These are phyloP conservation scores for Yamadazyma sp. DNA, from an alignment of 1,139 yeast genomes.

Conservation along the genomic window DNA sequence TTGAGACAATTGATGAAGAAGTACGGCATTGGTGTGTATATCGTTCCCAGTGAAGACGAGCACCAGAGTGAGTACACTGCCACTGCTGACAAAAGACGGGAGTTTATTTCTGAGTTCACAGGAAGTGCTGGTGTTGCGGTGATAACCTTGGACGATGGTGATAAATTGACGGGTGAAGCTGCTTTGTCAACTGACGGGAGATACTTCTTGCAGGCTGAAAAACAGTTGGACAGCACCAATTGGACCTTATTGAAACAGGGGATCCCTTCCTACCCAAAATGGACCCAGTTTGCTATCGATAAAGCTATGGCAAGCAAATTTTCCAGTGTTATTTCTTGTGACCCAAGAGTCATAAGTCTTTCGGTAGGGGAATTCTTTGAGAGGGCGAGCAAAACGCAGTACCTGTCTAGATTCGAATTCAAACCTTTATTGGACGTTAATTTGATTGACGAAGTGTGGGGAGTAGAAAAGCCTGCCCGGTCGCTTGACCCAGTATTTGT, in stretches of 20 bases:
- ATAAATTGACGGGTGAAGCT: slow-evolving; percentile 35
- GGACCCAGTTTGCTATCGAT: slow-evolving; percentile 39
- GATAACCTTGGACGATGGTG: slow-evolving; percentile 40
- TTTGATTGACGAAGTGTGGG: slow-evolving; percentile 45
- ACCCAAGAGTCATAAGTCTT: slow-evolving; percentile 37
- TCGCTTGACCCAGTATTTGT: slow-evolving; percentile 40
- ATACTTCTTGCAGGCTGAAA: slow-evolving; percentile 50
- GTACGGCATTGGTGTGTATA: slow-evolving; percentile 47
- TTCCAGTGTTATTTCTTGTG: slow-evolving; percentile 40
- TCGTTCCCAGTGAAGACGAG: slow-evolving; percentile 61
- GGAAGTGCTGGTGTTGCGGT: slow-evolving; percentile 61
- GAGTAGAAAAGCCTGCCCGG: slow-evolving; percentile 36
- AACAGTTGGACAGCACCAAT: slow-evolving; percentile 32
- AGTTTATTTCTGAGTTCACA: slow-evolving; percentile 51
- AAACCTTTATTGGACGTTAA: slow-evolving; percentile 31
- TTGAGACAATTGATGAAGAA: slow-evolving; percentile 43
- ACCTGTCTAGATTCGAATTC: slow-evolving; percentile 25
- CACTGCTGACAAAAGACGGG: slow-evolving; percentile 50
- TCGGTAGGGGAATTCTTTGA: slow-evolving; percentile 36
- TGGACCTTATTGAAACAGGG: slow-evolving; percentile 47
- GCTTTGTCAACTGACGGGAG: slow-evolving; percentile 59
- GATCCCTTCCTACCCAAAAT: slow-evolving; percentile 31
- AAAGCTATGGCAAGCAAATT: slow-evolving; percentile 33
- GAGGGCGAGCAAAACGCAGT: slow-evolving; percentile 20
- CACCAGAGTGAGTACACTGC: slow-evolving; percentile 59